Evolutionary conservation across 108 stramenopile species (phyloP).

Genomic region (Tribonema minus): DNA sequence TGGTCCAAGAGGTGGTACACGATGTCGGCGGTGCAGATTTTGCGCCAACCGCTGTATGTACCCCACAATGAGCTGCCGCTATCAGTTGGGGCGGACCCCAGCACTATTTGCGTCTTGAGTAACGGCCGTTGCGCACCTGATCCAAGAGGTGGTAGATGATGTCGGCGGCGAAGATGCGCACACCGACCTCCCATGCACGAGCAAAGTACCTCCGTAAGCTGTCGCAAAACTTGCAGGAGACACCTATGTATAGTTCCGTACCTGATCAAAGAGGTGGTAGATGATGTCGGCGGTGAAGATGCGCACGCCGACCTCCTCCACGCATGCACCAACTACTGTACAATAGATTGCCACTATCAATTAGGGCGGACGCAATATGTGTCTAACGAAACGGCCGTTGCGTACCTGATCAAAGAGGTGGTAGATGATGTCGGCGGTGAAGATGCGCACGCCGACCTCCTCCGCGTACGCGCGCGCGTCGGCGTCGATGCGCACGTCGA

Average conservation of each 20-base stretch:
- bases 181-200: conserved; percentile 78
- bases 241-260: too few species aligned
- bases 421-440: conserved; percentile 99
- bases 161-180: conserved; percentile 92
- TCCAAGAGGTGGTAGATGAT: conserved; percentile 98
- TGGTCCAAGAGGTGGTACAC: conserved; percentile 99
- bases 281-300: conserved; percentile 99
- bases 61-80: too few species aligned
- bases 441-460: conserved; percentile 84
- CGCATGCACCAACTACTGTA: too few species aligned
- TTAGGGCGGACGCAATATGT: too few species aligned
- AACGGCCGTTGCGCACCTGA: too few species aligned
- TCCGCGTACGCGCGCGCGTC: conserved; percentile 86
- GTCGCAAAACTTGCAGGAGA: too few species aligned
- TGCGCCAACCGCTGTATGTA: too few species aligned
- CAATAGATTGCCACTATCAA: too few species aligned
- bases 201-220: too few species aligned
- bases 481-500: conserved; percentile 88
- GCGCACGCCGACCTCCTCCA: conserved; percentile 79
- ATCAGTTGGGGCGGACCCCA: too few species aligned
- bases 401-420: conserved; percentile 97
- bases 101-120: too few species aligned
- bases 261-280: conserved; percentile 96
- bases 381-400: too few species aligned
- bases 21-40: conserved; percentile 99